Conservation (phyloP, 176 grass and related monocot genomes). For the Aegilops speltoides region DNA sequence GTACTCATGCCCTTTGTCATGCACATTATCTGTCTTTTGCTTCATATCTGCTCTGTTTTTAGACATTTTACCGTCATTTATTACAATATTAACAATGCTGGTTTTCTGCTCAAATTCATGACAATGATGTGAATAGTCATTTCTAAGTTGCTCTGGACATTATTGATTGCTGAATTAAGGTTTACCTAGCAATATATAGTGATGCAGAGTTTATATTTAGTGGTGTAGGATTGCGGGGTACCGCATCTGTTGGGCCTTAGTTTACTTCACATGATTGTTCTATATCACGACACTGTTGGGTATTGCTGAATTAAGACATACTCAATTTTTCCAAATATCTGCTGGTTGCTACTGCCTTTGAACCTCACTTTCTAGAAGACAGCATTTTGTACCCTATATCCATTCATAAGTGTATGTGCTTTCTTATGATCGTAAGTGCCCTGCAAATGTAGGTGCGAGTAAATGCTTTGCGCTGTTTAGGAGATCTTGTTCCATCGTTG, state of each 20-base stretch:
- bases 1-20: slow-evolving; percentile 1
- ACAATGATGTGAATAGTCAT: background rate
- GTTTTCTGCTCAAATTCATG: background rate
- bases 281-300: background rate
- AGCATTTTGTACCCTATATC: slow-evolving; percentile 1
- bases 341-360: slow-evolving; percentile 3
- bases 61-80: background rate
- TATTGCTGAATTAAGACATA: background rate
- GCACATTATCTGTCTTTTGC: background rate
- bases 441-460: slow-evolving; percentile 77
- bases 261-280: slow-evolving; percentile 24
- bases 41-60: background rate
- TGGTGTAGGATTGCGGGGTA: background rate
- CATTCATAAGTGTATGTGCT: background rate
- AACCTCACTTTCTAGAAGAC: background rate
- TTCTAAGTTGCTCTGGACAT: background rate
- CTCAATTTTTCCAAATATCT: background rate
- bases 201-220: background rate
- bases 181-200: slow-evolving; percentile 2
- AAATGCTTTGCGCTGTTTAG: slow-evolving; percentile 94
- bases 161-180: slow-evolving; percentile 19
- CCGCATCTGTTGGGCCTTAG: background rate
- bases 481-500: slow-evolving; percentile 89
- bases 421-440: slow-evolving; percentile 22
- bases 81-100: background rate